Evolutionary conservation across 768 basidiomycete genomes (phyloP), one percentile per base, ranked within the genome.

Genomic region (Lentinula boryana): DNA sequence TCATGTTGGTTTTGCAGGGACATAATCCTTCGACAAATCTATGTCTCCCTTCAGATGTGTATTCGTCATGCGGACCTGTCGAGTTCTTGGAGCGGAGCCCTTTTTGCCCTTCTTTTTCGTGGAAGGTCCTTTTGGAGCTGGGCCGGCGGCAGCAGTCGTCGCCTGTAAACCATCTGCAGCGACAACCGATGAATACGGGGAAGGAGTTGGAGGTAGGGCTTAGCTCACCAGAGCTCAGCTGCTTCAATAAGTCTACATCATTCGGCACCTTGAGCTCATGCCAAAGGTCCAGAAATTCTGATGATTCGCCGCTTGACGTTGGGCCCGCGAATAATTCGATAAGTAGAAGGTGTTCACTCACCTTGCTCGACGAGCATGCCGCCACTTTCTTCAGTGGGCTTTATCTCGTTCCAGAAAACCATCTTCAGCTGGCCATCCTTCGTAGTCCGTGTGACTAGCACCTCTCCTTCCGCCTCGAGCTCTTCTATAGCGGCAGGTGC

Each of bases 351-450:
- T 18, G 33, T 43, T 10, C 10, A 69, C 80, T 57, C 60, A 87
- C 93, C 93, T 79, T 93, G 84, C 74, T 95, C 92, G 3, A 94
- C 84, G n/a, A 74, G 72, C 63, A 80, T 80, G 2, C 87, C 88
- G 3, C 88, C 91, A 53, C 74, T 79, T 48, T 90, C 86, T 63
- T 89, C 87, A 31, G 78, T 84, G 1, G 88, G 85, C 67, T 90
- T 89, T 62, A 93, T 82, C 71, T 95, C 92, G 64, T 95, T 95
- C 87, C 88, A 94, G 66, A 93, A 93, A 1, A 93, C 92, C 84
- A 90, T 88, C 56, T 87, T 81, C 68, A 90, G 74, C 65, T 91
- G 87, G 0, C 88, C 88, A 66, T 95, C 92, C 69, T 93, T 95
- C 52, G 82, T 75, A 0, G 91, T 91, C 49, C 93, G 81, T 16